Base-by-base conservation (phyloP, 2,329 filamentous ascomycete genomes). In the Cytospora paraplurivora region DNA sequence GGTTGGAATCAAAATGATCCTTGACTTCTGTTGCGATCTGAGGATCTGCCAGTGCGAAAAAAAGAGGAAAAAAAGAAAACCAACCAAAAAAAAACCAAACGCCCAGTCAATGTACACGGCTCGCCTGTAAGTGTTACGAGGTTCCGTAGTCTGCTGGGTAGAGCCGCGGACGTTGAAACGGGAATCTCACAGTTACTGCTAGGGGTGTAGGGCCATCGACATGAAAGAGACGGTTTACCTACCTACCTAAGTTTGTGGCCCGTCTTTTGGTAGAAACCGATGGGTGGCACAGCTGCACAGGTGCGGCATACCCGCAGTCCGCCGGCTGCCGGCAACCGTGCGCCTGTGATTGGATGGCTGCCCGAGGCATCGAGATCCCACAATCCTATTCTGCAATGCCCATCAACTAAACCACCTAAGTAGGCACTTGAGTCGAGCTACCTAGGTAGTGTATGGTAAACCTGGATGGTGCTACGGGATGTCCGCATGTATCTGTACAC, bases 81-180 rank as follows among this genome's bases (percentile, higher is more conserved):
- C n/a, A n/a, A n/a, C n/a, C n/a, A n/a, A n/a, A n/a, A n/a, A n/a
- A n/a, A n/a, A n/a, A n/a, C n/a, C n/a, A n/a, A n/a, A 27, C 27
- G 27, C 27, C 27, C 27, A 27, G 27, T 27, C 4, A 27, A 27
- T 27, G 27, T 27, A 27, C 27, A 27, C 27, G 27, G 27, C 27
- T 27, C 27, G 27, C 27, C 27, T 27, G 27, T 27, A 27, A 27
- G 27, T 27, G 4, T 27, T 27, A 2, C 27, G 27, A 27, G 27
- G 27, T 27, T 27, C 27, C 27, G 27, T 27, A 27, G 27, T 27
- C 27, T 27, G 27, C 17, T 44, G 11, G 8, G 44, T 19, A 47
- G 41, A 44, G 41, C 41, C 41, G 41, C 41, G 41, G 41, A 47
- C 44, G 44, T 47, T 47, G n/a, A 47, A 27, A 47, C 44, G 44